Percentiles rank a stretch among this genome's conserved stretches.
phyloP scores from a whole-genome alignment of 2,329 filamentous ascomycete genomes.

The Dactylellina parvicollis region DNA sequence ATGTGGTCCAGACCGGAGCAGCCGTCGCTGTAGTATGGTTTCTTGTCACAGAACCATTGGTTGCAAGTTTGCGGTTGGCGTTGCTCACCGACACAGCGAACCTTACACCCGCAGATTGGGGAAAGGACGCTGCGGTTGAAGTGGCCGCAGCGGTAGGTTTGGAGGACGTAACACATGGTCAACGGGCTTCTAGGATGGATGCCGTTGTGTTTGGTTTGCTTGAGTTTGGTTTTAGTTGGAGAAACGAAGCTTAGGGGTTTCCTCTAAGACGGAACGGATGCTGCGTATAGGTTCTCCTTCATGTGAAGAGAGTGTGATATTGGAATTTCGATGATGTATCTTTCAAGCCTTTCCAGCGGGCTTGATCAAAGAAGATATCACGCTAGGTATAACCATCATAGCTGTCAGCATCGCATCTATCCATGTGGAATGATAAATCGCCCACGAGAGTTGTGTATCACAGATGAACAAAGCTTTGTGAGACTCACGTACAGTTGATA shows the following conservation, averaged over 20 bases:
- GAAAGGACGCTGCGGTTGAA: constrained; percentile 11
- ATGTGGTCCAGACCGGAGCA: constrained; percentile 21
- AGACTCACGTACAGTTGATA: constrained; percentile 15
- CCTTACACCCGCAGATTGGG: constrained; percentile 20
- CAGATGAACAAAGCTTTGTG: neutral
- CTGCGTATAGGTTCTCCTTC: neutral
- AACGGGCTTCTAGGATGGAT: neutral
- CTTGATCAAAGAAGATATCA: too few species aligned
- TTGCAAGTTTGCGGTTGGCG: constrained; percentile 18
- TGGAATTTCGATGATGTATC: too few species aligned
- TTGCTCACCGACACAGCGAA: constrained; percentile 26
- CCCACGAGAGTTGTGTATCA: neutral
- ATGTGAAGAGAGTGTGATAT: too few species aligned
- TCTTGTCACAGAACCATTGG: constrained; percentile 45
- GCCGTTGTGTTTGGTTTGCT: neutral
- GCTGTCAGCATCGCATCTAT: too few species aligned
- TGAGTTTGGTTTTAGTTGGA: neutral
- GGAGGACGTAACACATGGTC: constrained; percentile 35
- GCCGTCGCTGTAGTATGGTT: constrained; percentile 41
- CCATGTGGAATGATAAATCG: too few species aligned
- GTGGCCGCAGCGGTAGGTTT: constrained; percentile 42
- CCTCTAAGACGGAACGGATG: neutral
- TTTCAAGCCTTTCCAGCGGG: too few species aligned
- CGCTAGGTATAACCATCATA: too few species aligned
- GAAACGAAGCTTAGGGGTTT: neutral